A percentile compares a stretch with the other conserved stretches of the same genome.
phyloP scores from a whole-genome alignment of 164 flowering plant genomes.

The Nelumbo lutea region DNA sequence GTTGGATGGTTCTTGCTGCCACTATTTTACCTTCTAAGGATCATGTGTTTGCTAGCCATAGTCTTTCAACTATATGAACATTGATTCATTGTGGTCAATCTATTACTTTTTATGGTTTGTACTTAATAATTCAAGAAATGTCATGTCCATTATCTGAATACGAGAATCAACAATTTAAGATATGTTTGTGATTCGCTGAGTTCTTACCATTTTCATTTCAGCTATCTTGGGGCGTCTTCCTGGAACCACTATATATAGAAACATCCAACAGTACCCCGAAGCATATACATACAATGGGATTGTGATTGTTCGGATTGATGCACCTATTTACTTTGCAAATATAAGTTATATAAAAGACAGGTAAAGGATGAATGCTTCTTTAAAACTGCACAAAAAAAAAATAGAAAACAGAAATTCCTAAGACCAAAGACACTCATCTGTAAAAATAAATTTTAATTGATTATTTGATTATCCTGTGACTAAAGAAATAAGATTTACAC shows the following conservation, averaged over 20 bases:
- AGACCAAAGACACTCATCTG: not conserved
- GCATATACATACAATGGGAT: conserved; percentile 92
- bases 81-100: not conserved
- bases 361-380: conserved; percentile 29
- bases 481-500: not conserved
- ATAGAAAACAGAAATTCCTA: conserved; percentile 1
- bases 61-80: not conserved
- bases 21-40: not conserved
- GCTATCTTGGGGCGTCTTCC: conserved; percentile 98
- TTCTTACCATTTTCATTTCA: conserved; percentile 29
- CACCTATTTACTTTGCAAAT: conserved; percentile 97
- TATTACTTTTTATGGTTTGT: not conserved
- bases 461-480: not conserved
- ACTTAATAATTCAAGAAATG: not conserved
- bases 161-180: not conserved
- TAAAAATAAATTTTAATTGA: not conserved
- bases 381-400: not conserved
- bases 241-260: conserved; percentile 91
- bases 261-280: conserved; percentile 83
- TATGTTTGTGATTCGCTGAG: not conserved
- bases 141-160: not conserved
- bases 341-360: conserved; percentile 92
- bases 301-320: conserved; percentile 92
- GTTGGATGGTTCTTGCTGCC: not conserved
- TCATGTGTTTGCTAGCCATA: not conserved